Evolutionary conservation across 192 early-diverging fungal genomes (phyloP).

Genomic region (Pecoramyces ruminantium): DNA sequence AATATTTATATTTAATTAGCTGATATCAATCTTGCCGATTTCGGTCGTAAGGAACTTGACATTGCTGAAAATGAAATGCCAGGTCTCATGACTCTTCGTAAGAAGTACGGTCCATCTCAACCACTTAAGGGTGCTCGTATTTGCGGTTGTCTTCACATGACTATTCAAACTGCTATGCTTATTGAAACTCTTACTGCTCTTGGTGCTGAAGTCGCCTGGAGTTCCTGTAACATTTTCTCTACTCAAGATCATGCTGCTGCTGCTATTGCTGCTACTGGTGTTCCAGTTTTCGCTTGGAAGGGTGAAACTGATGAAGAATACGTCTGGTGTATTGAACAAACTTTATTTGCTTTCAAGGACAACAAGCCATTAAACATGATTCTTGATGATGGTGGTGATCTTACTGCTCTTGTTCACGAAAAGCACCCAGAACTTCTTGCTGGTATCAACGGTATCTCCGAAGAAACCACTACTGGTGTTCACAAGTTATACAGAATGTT

Average conservation of each 20-base stretch:
- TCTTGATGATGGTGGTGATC: conserved; percentile 96
- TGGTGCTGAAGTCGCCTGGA: conserved; percentile 86
- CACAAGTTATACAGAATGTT: conserved; percentile 99
- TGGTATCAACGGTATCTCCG: conserved; percentile 81
- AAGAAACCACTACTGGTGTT: conserved; percentile 99
- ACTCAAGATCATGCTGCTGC: conserved; percentile 98
- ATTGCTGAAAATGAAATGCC: conserved; percentile 98
- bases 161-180: conserved; percentile 94
- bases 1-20: conserved; percentile 11
- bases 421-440: conserved; percentile 78
- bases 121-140: conserved; percentile 90
- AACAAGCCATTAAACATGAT: conserved; percentile 94
- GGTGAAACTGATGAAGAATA: conserved; percentile 99
- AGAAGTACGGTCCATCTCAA: conserved; percentile 77
- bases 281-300: conserved; percentile 98
- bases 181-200: conserved; percentile 91
- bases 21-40: conserved; percentile 85
- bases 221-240: conserved; percentile 87
- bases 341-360: conserved; percentile 78
- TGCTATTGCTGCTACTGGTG: conserved; percentile 87
- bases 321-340: conserved; percentile 96
- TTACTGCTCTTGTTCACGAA: conserved; percentile 90
- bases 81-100: conserved; percentile 84
- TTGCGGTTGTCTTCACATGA: conserved; percentile 98
- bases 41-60: conserved; percentile 93